Base-by-base conservation (phyloP, 2,329 filamentous ascomycete genomes). In the Chaetomiaceae sp. region DNA sequence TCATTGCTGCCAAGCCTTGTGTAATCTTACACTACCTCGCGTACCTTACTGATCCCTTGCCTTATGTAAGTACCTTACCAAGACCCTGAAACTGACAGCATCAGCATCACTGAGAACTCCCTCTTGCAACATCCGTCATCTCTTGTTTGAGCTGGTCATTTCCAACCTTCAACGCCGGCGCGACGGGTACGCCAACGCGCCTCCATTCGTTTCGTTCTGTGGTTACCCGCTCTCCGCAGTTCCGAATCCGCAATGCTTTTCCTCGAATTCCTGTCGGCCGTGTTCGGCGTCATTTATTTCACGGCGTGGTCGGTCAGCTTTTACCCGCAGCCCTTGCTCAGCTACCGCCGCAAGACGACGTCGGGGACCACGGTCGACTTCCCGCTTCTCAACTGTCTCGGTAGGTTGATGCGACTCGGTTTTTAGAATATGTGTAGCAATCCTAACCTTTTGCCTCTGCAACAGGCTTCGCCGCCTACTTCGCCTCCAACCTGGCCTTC, bases 341-440 rank as follows among this genome's bases (percentile, higher is more conserved):
- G 96, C 76, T 86, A 79, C 68, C 76, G 76, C 27, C 85, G 90
- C 50, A 82, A 82, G 53, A 88, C 89, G 8, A 96, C 91, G 4
- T 79, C 82, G 19, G 94, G 94, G 37, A 85, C 92, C 4, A 89
- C 90, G 0, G 85, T 95, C 60, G 91, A 96, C 69, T 96, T 95
- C 65, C 90, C 90, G 17, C 78, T 87, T 17, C 77, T 90, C 63
- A 94, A 94, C 70, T 71, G 74, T 23, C 65, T 85, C 4, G 83
- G 80, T 82, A 47, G 15, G 55, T 43, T 11, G 12, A 19, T 42
- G 5, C 34, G 17, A 17, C n/a, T 25, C 15, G 3, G 25, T 33
- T 31, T 29, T 17, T 31, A 7, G 20, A 31, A 9, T 7, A 7
- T 14, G 25, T 34, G 33, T 14, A 23, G 4, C 7, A 36, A 36